Evolutionary conservation across 805 yeast genomes (phyloP).

Genomic region (Starmerella geochares): DNA sequence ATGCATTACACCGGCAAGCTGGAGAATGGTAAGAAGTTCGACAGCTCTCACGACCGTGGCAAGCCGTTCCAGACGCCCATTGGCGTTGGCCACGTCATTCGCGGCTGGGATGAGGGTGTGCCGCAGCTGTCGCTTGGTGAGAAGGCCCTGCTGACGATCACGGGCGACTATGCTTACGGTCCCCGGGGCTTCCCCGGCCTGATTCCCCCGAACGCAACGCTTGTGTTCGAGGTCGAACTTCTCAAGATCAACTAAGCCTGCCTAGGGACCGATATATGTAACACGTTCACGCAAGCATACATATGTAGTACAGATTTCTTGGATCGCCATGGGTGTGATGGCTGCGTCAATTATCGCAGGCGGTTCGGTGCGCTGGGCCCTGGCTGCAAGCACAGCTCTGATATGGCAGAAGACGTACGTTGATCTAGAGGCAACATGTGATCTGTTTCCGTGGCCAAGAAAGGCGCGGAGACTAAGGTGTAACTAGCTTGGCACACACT

Average conservation of each 20-base stretch:
- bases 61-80: slow-evolving; percentile 85
- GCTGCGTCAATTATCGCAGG: too few species aligned
- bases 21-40: slow-evolving; percentile 91
- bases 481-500: too few species aligned
- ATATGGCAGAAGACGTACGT: too few species aligned
- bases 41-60: slow-evolving; percentile 84
- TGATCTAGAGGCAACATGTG: not conserved
- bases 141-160: slow-evolving; percentile 94
- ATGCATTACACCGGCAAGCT: slow-evolving; percentile 97
- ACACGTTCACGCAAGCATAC: too few species aligned
- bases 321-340: too few species aligned
- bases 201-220: slow-evolving; percentile 92
- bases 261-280: not conserved
- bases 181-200: slow-evolving; percentile 80
- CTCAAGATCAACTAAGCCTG: slow-evolving; percentile 64
- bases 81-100: slow-evolving; percentile 97
- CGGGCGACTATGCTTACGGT: slow-evolving; percentile 95
- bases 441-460: not conserved
- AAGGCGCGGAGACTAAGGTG: too few species aligned
- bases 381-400: too few species aligned
- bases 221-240: slow-evolving; percentile 91
- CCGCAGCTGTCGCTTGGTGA: slow-evolving; percentile 98
- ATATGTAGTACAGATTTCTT: too few species aligned
- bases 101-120: slow-evolving; percentile 98
- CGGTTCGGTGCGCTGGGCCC: too few species aligned